Conservation (phyloP, 805 yeast genomes). For the Ogataea siamensis region DNA sequence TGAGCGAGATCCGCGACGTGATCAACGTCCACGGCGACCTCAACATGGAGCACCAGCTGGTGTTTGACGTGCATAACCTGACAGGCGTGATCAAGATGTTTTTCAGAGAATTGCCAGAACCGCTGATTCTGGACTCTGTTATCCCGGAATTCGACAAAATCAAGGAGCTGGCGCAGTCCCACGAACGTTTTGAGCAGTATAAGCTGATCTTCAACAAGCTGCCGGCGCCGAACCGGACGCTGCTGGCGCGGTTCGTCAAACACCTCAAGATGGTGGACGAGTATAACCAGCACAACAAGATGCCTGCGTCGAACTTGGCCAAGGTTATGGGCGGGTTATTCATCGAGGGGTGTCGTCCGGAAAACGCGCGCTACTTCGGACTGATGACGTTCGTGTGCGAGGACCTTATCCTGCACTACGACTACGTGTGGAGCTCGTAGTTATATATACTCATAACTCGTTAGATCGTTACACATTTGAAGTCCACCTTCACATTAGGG, state of each 20-base stretch:
- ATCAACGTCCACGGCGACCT: conserved; percentile 48
- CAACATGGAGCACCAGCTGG: conserved; percentile 40
- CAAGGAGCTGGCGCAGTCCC: conserved; percentile 24
- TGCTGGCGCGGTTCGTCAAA: conserved; percentile 61
- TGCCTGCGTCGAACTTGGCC: conserved; percentile 87
- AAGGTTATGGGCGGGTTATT: conserved; percentile 77
- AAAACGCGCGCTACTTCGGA: conserved; percentile 48
- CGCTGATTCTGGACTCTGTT: conserved; percentile 66
- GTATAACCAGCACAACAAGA: conserved; percentile 67
- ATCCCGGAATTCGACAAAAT: conserved; percentile 54
- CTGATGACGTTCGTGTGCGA: conserved; percentile 54
- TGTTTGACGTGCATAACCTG: conserved; percentile 76
- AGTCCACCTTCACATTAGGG: conserved; percentile 66
- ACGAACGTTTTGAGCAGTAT: conserved; percentile 28
- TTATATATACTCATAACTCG: conserved; percentile 1
- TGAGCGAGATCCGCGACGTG: conserved; percentile 41
- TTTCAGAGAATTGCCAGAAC: conserved; percentile 84
- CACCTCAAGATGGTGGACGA: conserved; percentile 72
- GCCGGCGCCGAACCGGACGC: conserved; percentile 65
- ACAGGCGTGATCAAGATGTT: conserved; percentile 86
- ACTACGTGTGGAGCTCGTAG: conserved; percentile 32
- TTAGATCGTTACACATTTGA: conserved; percentile 33
- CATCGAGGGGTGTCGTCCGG: conserved; percentile 53
- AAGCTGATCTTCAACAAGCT: conserved; percentile 34
- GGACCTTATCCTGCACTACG: conserved; percentile 44